Evolutionary conservation across 257 asterid species (phyloP), one percentile per base, ranked within the genome.

Genomic region (Gardenia jasminoides): DNA sequence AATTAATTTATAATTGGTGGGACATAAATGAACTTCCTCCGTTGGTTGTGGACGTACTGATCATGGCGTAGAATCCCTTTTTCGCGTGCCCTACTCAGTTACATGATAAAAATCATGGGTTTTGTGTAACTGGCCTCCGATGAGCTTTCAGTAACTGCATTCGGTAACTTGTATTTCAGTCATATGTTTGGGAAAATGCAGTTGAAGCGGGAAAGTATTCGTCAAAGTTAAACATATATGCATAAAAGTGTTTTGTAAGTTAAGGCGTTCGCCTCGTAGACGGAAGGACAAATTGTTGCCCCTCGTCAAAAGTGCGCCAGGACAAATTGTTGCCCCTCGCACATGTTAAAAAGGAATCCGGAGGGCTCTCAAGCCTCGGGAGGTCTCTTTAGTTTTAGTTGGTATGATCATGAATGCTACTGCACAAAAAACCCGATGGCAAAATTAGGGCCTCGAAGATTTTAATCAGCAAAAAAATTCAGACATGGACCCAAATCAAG

Each of bases 21-120:
- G 92, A 83, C 69, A 54, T 28, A 13, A 74, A 78, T 79, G 8
- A 84, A 79, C 33, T 72, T 83, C 81, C 79, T 70, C 87, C 89
- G 67, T 83, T 78, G 76, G 83, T 46, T 64, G 83, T 76, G 89
- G 81, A 56, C 65, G 85, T 75, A 70, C 69, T n/a, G 56, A 58
- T n/a, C n/a, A n/a, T 74, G 69, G 39, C 10, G 86, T 77, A 77
- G 19, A 41, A 43, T 83, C 87, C 59, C 76, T 80, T 83, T 64
- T 84, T 48, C 65, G 28, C 39, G 79, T 59, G 76, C 31, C 82
- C 84, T 67, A 75, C 74, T 44, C 1, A 13, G 0, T 39, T n/a
- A 3, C 54, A 36, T 7, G 30, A 67, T 1, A 6, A 4, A 67
- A 61, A 36, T 36, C 41, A 36, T 36, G 41, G 41, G 41, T 36